Conservation (phyloP, 2,329 filamentous ascomycete genomes). For the Fusarium mundagurra region DNA sequence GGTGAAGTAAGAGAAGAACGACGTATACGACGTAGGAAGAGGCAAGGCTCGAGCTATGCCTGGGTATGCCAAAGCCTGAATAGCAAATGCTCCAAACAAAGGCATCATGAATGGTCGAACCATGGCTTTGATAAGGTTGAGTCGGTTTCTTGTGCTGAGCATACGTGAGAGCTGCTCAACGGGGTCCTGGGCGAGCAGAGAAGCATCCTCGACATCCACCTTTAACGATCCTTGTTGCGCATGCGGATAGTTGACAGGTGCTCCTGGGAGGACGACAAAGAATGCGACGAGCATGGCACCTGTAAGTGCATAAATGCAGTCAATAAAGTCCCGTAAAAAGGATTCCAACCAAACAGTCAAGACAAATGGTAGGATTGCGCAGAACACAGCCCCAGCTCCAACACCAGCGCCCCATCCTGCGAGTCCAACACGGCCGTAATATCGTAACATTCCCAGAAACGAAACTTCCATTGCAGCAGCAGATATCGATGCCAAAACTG, state of each 20-base stretch:
- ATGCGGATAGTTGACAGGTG: conserved; percentile 36
- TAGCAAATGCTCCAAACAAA: conserved; percentile 37
- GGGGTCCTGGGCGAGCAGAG: conserved; percentile 53
- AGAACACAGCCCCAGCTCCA: conserved; percentile 44
- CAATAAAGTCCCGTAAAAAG: conserved; percentile 43
- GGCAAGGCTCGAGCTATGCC: conserved; percentile 45
- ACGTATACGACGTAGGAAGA: conserved; percentile 33
- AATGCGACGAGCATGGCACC: conserved; percentile 42
- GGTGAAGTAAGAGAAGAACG: conserved; percentile 44
- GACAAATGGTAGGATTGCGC: conserved; percentile 44
- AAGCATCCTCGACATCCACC: conserved; percentile 25
- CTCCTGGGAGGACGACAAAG: conserved; percentile 44
- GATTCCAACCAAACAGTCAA: conserved; percentile 43
- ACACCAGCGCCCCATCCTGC: conserved; percentile 50
- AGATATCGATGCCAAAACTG: conserved; percentile 43
- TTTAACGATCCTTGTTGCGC: conserved; percentile 11
- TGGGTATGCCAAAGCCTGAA: conserved; percentile 41
- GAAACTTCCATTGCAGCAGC: conserved; percentile 47
- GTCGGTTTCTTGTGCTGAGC: conserved; percentile 29
- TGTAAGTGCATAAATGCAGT: conserved; percentile 41
- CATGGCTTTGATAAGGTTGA: conserved; percentile 19
- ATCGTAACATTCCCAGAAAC: conserved; percentile 44
- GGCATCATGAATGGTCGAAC: conserved; percentile 42
- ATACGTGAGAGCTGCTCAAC: conserved; percentile 22
- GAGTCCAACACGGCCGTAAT: conserved; percentile 45